phyloP scores from a whole-genome alignment of 805 yeast genomes.

The Starmerella geochares region DNA sequence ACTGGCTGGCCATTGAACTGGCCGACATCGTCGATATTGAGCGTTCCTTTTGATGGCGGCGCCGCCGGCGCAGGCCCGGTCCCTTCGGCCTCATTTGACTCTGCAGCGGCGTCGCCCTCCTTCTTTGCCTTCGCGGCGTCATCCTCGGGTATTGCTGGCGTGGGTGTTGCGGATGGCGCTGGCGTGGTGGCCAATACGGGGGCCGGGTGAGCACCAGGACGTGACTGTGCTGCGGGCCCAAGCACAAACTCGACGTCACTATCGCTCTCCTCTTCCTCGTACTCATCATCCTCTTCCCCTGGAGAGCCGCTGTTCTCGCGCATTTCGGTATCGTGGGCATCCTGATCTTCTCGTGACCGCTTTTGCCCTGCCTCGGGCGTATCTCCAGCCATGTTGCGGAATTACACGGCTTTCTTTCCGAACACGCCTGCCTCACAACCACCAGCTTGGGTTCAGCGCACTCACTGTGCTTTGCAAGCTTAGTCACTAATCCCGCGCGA shows the following conservation, averaged over 20 bases:
- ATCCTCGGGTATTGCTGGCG: background rate
- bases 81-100: background rate
- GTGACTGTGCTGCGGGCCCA: slow-evolving; percentile 27
- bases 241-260: slow-evolving; percentile 80
- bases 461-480: no score
- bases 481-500: no score
- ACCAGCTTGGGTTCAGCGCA: no score
- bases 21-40: slow-evolving; percentile 67
- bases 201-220: slow-evolving; percentile 4
- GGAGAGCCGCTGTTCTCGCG: no score
- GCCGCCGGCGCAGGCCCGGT: slow-evolving; percentile 15
- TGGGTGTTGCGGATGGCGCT: background rate
- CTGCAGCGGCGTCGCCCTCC: background rate
- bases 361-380: slow-evolving; percentile 4
- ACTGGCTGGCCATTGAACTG: slow-evolving; percentile 71
- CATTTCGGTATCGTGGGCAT: background rate
- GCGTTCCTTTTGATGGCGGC: slow-evolving; percentile 24
- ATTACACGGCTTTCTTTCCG: no score
- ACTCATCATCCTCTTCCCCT: background rate
- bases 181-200: background rate
- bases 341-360: slow-evolving; percentile 12
- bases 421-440: no score
- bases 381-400: background rate
- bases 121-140: background rate
- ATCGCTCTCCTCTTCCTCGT: slow-evolving; percentile 29